phyloP scores from a whole-genome alignment of 495 filamentous ascomycete species.

The Tuber melanosporum region DNA sequence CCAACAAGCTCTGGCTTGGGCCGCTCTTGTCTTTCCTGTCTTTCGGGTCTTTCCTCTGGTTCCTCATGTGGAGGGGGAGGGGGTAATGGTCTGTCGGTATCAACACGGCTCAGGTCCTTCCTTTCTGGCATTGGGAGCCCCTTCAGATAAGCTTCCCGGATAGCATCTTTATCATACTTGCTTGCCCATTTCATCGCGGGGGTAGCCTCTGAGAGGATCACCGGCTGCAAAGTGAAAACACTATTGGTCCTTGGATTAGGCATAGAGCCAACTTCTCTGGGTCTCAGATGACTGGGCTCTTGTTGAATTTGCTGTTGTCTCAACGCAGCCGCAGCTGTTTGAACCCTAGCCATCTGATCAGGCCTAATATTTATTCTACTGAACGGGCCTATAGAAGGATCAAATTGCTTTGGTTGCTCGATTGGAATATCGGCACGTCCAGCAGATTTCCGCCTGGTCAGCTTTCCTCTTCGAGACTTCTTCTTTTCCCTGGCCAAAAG shows the following conservation, averaged over 20 bases:
- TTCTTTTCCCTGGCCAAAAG: constrained; percentile 80
- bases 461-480: constrained; percentile 33
- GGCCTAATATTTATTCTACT: constrained; percentile 87
- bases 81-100: constrained; percentile 34
- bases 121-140: constrained; percentile 27
- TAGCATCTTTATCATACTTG: constrained; percentile 77
- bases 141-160: constrained; percentile 69
- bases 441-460: constrained; percentile 38
- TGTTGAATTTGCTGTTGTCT: constrained; percentile 52
- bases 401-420: constrained; percentile 33
- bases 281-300: constrained; percentile 30
- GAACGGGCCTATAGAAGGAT: constrained; percentile 42
- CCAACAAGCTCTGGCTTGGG: not conserved
- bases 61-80: constrained; percentile 33
- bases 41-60: constrained; percentile 6
- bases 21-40: not conserved
- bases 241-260: constrained; percentile 63
- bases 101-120: constrained; percentile 29
- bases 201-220: constrained; percentile 77
- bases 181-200: constrained; percentile 94
- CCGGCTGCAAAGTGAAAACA: constrained; percentile 79
- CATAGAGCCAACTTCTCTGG: constrained; percentile 28
- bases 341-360: constrained; percentile 87
- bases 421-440: constrained; percentile 24
- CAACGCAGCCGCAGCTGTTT: constrained; percentile 76